phyloP scores from a whole-genome alignment of 345 rosid species.

The Excoecaria cochinchinensis region DNA sequence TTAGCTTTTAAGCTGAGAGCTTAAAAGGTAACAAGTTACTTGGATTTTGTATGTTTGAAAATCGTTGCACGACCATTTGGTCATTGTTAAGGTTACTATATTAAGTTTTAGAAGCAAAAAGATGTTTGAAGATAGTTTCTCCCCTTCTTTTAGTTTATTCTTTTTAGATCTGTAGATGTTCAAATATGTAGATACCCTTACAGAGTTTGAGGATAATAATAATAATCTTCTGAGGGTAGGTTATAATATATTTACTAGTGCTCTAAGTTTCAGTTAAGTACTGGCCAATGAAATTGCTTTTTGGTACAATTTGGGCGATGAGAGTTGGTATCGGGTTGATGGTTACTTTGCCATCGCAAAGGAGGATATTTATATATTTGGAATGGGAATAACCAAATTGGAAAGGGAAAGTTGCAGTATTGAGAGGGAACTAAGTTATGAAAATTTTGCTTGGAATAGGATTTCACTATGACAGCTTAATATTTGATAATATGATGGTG shows the following conservation, averaged over 20 bases:
- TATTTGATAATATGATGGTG: not conserved
- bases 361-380: not conserved
- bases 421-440: not conserved
- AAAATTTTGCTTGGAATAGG: not conserved
- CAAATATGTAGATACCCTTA: not conserved
- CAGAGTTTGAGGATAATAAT: not conserved
- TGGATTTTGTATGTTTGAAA: constrained; percentile 3
- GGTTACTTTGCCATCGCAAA: not conserved
- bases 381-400: not conserved
- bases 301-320: not conserved
- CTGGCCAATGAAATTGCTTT: not conserved
- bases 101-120: not conserved
- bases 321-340: not conserved
- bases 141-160: too few relatives aligned
- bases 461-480: not conserved
- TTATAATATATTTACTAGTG: not conserved
- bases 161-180: not conserved
- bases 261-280: constrained; percentile 4
- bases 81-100: not conserved
- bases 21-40: not conserved
- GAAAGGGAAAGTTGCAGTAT: not conserved
- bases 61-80: not conserved
- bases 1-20: constrained; percentile 1
- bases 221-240: not conserved
- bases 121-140: not conserved